A percentile compares a stretch with the other conserved stretches of the same genome.
Evolutionary conservation across 2,329 filamentous ascomycete species (phyloP).

Genomic region (Stromatinia cepivora): DNA sequence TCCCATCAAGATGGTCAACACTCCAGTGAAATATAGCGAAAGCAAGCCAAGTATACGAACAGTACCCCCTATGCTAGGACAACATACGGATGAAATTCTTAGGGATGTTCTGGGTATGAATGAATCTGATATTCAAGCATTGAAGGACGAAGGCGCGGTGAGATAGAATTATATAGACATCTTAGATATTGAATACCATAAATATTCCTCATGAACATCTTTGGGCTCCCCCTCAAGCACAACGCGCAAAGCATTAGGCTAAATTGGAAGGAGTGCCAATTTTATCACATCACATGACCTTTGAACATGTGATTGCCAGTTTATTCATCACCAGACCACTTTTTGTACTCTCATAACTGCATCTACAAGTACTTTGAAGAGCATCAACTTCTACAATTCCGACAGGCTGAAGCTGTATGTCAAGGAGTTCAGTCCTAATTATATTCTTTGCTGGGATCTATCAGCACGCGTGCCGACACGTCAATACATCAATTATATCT

Average conservation of each 20-base stretch:
- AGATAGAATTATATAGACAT: slow-evolving; percentile 42
- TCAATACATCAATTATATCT: slow-evolving; percentile 12
- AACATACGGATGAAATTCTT: slow-evolving; percentile 82
- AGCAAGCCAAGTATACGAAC: slow-evolving; percentile 73
- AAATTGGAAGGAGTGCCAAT: slow-evolving; percentile 7
- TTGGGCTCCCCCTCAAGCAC: not conserved
- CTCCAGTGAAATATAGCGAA: slow-evolving; percentile 90
- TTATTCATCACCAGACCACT: slow-evolving; percentile 23
- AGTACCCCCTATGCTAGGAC: slow-evolving; percentile 79
- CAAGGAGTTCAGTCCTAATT: not conserved
- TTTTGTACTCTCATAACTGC: slow-evolving; percentile 21
- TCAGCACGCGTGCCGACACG: slow-evolving; percentile 22
- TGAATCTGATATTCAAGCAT: slow-evolving; percentile 56
- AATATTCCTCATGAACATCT: not conserved
- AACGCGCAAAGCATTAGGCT: not conserved
- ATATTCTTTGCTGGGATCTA: slow-evolving; percentile 9
- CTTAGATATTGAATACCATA: not conserved
- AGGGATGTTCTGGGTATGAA: slow-evolving; percentile 61
- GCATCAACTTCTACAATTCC: slow-evolving; percentile 13
- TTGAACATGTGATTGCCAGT: slow-evolving; percentile 18
- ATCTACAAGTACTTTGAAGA: slow-evolving; percentile 2
- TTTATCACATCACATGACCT: slow-evolving; percentile 22
- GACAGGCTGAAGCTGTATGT: slow-evolving; percentile 3
- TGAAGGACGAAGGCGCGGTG: slow-evolving; percentile 69
- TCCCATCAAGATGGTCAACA: slow-evolving; percentile 85